Base-by-base conservation (phyloP, 768 basidiomycete genomes). In the Gyrodon lividus region DNA sequence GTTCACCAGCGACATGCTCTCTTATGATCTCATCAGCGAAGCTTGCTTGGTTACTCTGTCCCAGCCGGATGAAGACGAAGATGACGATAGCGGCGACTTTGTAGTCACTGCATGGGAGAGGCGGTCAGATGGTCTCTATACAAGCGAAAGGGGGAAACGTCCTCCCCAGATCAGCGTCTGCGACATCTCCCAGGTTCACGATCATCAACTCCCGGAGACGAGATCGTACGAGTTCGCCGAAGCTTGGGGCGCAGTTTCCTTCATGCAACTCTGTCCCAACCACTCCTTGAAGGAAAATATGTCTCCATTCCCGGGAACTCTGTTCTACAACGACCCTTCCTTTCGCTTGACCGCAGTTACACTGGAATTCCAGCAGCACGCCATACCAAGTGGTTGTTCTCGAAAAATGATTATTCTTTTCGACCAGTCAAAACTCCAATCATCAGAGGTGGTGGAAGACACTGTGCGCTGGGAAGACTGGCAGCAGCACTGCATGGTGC, bases 241-340 rank as follows among this genome's bases (percentile, higher is more conserved):
- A 34, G 69, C 70, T 24, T 86, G 82, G 83, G 67, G 56, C 41
- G 69, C 70, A 34, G 50, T 67, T 35, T 76, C 74, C 13, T 65
- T 65, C 24, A 67, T 84, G 56, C 74, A 71, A 30, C 78, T 84
- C 55, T 71, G 72, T 43, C 73, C 73, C 1, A 82, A 84, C 54
- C 69, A 67, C 12, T 73, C 78, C 34, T 70, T 76, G 7, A 70
- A 65, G 54, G 63, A 57, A 41, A 74, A 77, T 23, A 51, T 68
- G 24, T 47, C 62, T 4, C 64, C 72, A 2, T 64, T 72, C 24
- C 59, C 75, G 2, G 75, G 66, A 41, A 77, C 80, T 7, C 63
- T 84, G n/a, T 85, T 86, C 61, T 79, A 78, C 53, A 70, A 74
- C 31, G 81, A 84, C 56, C 79, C 82, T 7, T 69, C 73, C 30